Evolutionary conservation across 306 rosid genomes (phyloP), one percentile per base, ranked within the genome.

Genomic region (Prunus campanulata): DNA sequence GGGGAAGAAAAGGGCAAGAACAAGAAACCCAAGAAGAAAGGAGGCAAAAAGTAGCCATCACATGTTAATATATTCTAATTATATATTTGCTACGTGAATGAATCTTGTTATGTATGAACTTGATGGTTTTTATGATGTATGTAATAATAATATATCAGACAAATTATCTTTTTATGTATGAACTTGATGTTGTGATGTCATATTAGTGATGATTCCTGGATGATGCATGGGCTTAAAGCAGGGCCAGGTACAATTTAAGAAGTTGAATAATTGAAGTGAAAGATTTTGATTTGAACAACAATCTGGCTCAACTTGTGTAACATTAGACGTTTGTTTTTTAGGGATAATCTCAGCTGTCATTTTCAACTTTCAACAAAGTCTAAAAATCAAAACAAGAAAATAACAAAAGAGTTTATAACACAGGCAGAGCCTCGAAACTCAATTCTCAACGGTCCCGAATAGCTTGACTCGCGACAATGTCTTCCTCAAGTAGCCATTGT

Each of bases 391-490:
- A 14, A 27, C 19, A 72, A 72, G 15, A 56, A 29, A 56, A 15
- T 16, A 42, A 4, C 63, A 42, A 57, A 29, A 56, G 18, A 30
- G 32, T 30, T 30, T 30, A 30, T 30, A 30, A 30, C 32, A 2
- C 32, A 3, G 8, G 51, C 65, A 11, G 24, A 16, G 15, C 46
- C 9, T 69, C 52, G 71, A 72, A 16, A 56, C 55, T 87, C 78
- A 93, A 80, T 88, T 88, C 81, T 91, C 88, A 56, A 91, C 91
- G 0, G 91, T 72, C 51, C 95, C 96, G 74, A 90, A 90, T 2
- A 91, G 77, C 85, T 94, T 94, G 85, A 91, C 85, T 83, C 87
- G 86, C 7, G 98, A 94, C 83, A 94, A 83, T 59, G 97, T 90
- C 12, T 85, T 78, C 71, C 96, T 82, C 82, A 90, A 85, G 79